These are phyloP conservation scores for Quercus lobata DNA, from an alignment of 331 rosid species.

Conservation along the genomic window DNA sequence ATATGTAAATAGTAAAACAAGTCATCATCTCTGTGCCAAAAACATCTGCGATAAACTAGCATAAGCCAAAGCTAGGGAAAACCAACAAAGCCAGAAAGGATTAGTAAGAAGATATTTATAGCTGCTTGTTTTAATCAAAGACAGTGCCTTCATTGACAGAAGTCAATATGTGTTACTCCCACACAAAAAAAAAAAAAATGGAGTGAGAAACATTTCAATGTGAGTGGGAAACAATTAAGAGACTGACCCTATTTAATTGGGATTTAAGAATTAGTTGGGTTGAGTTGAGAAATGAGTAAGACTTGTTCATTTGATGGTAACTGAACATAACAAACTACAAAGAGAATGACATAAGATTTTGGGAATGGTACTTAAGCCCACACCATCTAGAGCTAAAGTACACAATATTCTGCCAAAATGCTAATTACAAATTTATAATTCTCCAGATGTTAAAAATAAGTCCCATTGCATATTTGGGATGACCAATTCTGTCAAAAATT, in stretches of 20 bases:
- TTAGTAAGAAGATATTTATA: not conserved
- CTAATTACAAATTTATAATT: not conserved
- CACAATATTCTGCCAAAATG: not conserved
- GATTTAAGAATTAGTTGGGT: not conserved
- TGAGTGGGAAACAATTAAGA: not conserved
- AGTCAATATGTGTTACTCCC: not conserved
- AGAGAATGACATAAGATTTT: constrained; percentile 17
- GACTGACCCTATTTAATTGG: not conserved
- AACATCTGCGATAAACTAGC: not conserved
- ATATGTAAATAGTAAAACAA: not conserved
- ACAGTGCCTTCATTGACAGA: not conserved
- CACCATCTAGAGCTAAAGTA: constrained; percentile 12
- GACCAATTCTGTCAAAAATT: not conserved
- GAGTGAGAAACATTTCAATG: not conserved
- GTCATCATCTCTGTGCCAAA: constrained; percentile 4
- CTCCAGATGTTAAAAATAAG: not conserved
- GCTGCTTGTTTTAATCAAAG: not conserved
- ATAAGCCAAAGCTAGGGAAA: not conserved
- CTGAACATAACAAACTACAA: not conserved
- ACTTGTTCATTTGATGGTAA: not conserved
- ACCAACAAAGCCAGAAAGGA: not conserved
- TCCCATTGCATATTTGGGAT: not conserved
- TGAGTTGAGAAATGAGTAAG: not conserved
- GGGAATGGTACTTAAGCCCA: not conserved
- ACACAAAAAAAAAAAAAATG: too few species aligned